Percentiles rank a stretch among this genome's conserved stretches.
These are phyloP conservation scores for Triangularia setosa DNA, from an alignment of 2,329 filamentous ascomycete species.

Conservation along the genomic window DNA sequence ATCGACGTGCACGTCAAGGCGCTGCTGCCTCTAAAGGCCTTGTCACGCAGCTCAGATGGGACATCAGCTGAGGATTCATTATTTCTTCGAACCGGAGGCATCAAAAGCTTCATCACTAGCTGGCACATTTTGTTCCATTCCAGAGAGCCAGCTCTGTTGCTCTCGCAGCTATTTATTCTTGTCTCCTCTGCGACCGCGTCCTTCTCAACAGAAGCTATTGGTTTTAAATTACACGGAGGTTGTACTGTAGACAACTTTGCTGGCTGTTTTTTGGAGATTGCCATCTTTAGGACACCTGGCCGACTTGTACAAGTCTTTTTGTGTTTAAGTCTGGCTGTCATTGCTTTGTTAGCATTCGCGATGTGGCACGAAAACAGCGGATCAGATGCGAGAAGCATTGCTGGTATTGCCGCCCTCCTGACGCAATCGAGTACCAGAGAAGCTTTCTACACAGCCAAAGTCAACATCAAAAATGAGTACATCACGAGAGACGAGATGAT, in stretches of 20 bases:
- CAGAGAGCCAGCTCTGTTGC: conserved; percentile 5
- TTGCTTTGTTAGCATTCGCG: neutral
- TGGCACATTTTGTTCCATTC: conserved; percentile 2
- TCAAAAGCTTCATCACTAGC: neutral
- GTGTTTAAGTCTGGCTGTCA: neutral
- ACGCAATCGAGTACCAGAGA: neutral
- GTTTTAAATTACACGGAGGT: conserved; percentile 3
- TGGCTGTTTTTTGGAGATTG: conserved; percentile 8
- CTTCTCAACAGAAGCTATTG: conserved; percentile 9
- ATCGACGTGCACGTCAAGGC: conserved; percentile 6
- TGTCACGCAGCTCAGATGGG: conserved; percentile 1
- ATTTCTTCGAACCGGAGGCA: neutral
- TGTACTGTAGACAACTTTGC: conserved; percentile 1
- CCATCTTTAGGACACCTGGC: neutral
- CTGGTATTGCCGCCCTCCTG: conserved; percentile 1
- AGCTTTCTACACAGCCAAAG: neutral
- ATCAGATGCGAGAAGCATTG: conserved; percentile 4
- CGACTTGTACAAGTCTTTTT: conserved; percentile 4
- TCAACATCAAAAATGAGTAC: neutral
- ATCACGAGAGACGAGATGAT: neutral
- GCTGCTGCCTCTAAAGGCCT: conserved; percentile 4
- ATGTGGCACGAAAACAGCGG: conserved; percentile 4
- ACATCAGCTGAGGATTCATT: neutral
- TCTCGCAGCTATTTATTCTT: conserved; percentile 2
- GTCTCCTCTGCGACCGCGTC: conserved; percentile 2